A percentile compares a stretch with the other conserved stretches of the same genome.
Conservation (phyloP, 768 basidiomycete species). For the Trametes villosa region DNA sequence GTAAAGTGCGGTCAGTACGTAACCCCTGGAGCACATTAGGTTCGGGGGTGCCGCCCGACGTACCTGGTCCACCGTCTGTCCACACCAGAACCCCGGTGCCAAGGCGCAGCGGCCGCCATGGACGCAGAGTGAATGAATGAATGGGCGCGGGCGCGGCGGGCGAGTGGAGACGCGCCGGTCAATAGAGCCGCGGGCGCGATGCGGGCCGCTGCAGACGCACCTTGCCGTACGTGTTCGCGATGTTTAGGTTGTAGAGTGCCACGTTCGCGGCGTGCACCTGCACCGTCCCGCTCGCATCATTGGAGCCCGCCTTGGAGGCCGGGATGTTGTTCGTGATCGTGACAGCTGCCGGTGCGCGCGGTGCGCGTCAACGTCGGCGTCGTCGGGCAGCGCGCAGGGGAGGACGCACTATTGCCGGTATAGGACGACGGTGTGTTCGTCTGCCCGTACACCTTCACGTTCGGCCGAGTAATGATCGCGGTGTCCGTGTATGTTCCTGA, state of each 20-base stretch:
- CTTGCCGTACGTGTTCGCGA: slow-evolving; percentile 31
- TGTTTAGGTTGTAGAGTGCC: slow-evolving; percentile 31
- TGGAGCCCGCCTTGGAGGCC: slow-evolving; percentile 31
- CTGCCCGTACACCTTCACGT: slow-evolving; percentile 28
- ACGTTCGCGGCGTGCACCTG: slow-evolving; percentile 29
- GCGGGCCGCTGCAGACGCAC: not conserved
- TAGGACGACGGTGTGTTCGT: slow-evolving; percentile 25
- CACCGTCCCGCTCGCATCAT: slow-evolving; percentile 33
- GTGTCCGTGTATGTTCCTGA: slow-evolving; percentile 28
- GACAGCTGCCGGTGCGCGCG: slow-evolving; percentile 21
- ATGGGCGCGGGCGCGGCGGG: not conserved
- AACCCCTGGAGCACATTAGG: not conserved
- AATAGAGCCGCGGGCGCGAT: slow-evolving; percentile 14
- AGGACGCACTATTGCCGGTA: slow-evolving; percentile 29
- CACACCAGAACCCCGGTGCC: not conserved
- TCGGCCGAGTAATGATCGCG: slow-evolving; percentile 28
- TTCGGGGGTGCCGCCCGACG: slow-evolving; percentile 3
- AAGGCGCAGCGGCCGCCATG: not conserved
- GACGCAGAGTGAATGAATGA: not conserved
- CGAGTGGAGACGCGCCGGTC: not conserved
- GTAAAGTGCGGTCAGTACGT: not conserved
- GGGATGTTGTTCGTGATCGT: slow-evolving; percentile 30
- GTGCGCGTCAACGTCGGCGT: slow-evolving; percentile 8
- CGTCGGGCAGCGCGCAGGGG: slow-evolving; percentile 1
- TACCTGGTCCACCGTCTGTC: slow-evolving; percentile 24